A percentile compares a stretch with the other conserved stretches of the same genome.
phyloP scores from a whole-genome alignment of 225 moss, liverwort and hornwort species.

The Polytrichum commune region DNA sequence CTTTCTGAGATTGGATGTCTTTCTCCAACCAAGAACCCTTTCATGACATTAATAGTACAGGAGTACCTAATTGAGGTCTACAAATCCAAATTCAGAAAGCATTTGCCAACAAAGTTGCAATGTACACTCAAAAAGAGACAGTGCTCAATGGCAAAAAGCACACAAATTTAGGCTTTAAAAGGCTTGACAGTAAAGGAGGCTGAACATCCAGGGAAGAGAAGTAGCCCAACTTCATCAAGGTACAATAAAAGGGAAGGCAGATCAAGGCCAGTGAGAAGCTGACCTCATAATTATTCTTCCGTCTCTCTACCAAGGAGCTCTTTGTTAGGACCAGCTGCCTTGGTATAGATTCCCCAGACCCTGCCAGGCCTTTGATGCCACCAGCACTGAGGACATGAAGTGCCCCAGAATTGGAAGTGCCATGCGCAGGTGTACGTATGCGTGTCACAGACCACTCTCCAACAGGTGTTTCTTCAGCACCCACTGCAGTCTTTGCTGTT shows the following conservation, averaged over 20 bases:
- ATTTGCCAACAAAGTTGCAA: too few relatives aligned
- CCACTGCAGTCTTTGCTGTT: constrained; percentile 90
- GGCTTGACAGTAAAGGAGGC: too few relatives aligned
- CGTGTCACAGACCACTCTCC: constrained; percentile 94
- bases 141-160: too few relatives aligned
- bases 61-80: too few relatives aligned
- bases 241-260: too few relatives aligned
- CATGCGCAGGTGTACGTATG: constrained; percentile 80
- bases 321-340: constrained; percentile 88
- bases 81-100: too few relatives aligned
- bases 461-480: constrained; percentile 88
- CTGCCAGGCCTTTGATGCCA: constrained; percentile 69
- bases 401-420: constrained; percentile 59
- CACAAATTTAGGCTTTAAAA: too few relatives aligned
- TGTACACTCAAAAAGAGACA: too few relatives aligned
- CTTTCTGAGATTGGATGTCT: background rate
- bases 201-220: too few relatives aligned
- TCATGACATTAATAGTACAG: too few relatives aligned
- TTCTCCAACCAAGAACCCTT: too few relatives aligned
- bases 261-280: constrained; percentile 3
- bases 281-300: constrained; percentile 94
- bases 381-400: constrained; percentile 37
- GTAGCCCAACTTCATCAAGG: too few relatives aligned
- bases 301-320: constrained; percentile 80
- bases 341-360: constrained; percentile 62